Conservation (phyloP, 345 rosid genomes). For the Bruguiera gymnorhiza region DNA sequence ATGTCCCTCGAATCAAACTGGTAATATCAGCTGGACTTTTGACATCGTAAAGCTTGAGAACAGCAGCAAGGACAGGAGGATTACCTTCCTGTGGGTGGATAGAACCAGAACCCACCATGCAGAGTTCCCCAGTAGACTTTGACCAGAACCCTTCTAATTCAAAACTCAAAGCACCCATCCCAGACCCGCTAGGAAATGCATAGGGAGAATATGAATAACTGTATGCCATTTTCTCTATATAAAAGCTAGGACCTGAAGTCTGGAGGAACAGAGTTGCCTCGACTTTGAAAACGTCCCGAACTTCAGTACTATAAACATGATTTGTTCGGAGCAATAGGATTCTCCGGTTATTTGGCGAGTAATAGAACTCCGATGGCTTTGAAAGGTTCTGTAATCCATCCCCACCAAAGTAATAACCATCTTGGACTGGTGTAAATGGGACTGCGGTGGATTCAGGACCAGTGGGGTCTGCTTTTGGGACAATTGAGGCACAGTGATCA, state of each 20-base stretch:
- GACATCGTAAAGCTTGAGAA: conserved; percentile 25
- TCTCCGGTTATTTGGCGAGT: neutral
- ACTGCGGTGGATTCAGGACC: no score
- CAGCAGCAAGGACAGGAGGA: conserved; percentile 12
- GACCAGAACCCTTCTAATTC: conserved; percentile 40
- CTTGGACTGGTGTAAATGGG: no score
- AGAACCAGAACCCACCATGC: conserved; percentile 37
- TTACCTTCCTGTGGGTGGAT: conserved; percentile 14
- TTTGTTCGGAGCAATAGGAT: conserved; percentile 12
- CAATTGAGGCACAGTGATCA: no score
- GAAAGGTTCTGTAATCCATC: no score
- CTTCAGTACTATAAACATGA: conserved; percentile 18
- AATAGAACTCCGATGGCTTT: neutral
- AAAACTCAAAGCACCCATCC: conserved; percentile 16
- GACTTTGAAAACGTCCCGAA: conserved; percentile 20
- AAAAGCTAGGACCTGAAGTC: neutral
- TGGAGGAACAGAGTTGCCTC: conserved; percentile 21
- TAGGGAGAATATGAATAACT: conserved; percentile 1
- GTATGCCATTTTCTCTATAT: neutral
- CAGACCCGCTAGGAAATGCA: neutral
- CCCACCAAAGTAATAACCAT: no score
- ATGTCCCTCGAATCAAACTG: conserved; percentile 25
- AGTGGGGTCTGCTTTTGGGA: no score
- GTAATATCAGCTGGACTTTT: conserved; percentile 13
- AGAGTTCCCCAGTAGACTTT: conserved; percentile 23